Conservation (phyloP, 768 basidiomycete species). For the Pleurotus tuber-regium region DNA sequence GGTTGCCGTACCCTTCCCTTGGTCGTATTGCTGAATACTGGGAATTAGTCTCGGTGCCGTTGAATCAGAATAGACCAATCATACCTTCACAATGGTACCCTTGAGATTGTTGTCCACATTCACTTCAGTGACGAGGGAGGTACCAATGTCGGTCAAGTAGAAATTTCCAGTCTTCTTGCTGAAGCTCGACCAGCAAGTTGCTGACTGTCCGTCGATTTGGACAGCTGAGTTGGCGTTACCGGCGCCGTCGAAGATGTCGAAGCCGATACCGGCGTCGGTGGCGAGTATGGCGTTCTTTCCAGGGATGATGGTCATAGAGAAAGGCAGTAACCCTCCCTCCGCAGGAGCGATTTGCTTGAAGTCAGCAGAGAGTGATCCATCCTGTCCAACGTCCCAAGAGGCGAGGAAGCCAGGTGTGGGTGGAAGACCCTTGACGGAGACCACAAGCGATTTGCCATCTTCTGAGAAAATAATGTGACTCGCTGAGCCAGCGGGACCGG, state of each 20-base stretch:
- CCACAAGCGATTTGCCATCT: slow-evolving; percentile 41
- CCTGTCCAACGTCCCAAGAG: slow-evolving; percentile 41
- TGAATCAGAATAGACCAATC: no score
- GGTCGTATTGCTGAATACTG: slow-evolving; percentile 36
- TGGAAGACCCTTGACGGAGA: slow-evolving; percentile 47
- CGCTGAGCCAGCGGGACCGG: slow-evolving; percentile 42
- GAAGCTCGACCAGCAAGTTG: slow-evolving; percentile 44
- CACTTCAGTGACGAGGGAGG: slow-evolving; percentile 41
- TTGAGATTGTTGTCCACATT: slow-evolving; percentile 43
- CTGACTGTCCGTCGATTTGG: slow-evolving; percentile 36
- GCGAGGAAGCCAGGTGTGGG: slow-evolving; percentile 50
- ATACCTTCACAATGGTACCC: slow-evolving; percentile 41
- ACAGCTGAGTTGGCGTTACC: slow-evolving; percentile 26
- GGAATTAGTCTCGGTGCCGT: no score
- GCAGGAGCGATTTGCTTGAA: slow-evolving; percentile 34
- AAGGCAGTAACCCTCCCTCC: slow-evolving; percentile 43
- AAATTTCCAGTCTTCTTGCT: slow-evolving; percentile 40
- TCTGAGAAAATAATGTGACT: slow-evolving; percentile 47
- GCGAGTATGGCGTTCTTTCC: slow-evolving; percentile 38
- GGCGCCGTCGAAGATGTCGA: slow-evolving; percentile 33
- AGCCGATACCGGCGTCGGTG: slow-evolving; percentile 38
- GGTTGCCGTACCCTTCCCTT: slow-evolving; percentile 31
- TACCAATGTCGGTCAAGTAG: slow-evolving; percentile 42
- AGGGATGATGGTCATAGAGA: slow-evolving; percentile 44
- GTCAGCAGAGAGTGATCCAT: slow-evolving; percentile 42